A percentile compares a stretch with the other conserved stretches of the same genome.
Evolutionary conservation across 2,329 filamentous ascomycete genomes (phyloP).

Genomic region (Botrytis porri): DNA sequence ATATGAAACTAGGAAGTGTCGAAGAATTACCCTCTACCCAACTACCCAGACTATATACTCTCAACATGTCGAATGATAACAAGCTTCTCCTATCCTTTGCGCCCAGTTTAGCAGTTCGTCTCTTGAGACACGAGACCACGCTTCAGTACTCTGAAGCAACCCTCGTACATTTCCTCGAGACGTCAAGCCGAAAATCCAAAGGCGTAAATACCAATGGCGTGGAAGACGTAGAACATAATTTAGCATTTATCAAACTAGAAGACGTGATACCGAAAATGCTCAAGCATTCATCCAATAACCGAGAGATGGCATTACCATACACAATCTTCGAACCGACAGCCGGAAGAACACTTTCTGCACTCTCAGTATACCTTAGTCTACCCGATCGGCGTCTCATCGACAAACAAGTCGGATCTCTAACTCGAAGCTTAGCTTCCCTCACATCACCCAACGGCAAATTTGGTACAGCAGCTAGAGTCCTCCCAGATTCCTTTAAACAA

Average conservation of each 20-base stretch:
- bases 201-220: neutral
- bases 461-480: constrained; percentile 32
- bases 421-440: constrained; percentile 31
- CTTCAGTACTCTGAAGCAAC: constrained; percentile 36
- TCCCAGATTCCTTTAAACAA: constrained; percentile 26
- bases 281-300: constrained; percentile 36
- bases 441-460: constrained; percentile 35
- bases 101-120: constrained; percentile 32
- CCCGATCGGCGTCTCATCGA: constrained; percentile 31
- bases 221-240: neutral
- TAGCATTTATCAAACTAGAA: constrained; percentile 18
- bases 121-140: constrained; percentile 36
- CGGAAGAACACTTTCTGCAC: constrained; percentile 31
- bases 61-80: constrained; percentile 36
- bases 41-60: constrained; percentile 35
- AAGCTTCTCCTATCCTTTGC: constrained; percentile 35
- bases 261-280: constrained; percentile 34
- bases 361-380: constrained; percentile 32
- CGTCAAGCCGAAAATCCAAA: constrained; percentile 18
- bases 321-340: constrained; percentile 32
- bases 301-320: constrained; percentile 37
- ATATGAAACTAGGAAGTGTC: constrained; percentile 31
- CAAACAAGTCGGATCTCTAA: constrained; percentile 34
- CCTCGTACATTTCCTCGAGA: constrained; percentile 32
- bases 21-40: constrained; percentile 36